phyloP scores from a whole-genome alignment of 2,329 filamentous ascomycete species.

The Xylariaceae sp. region DNA sequence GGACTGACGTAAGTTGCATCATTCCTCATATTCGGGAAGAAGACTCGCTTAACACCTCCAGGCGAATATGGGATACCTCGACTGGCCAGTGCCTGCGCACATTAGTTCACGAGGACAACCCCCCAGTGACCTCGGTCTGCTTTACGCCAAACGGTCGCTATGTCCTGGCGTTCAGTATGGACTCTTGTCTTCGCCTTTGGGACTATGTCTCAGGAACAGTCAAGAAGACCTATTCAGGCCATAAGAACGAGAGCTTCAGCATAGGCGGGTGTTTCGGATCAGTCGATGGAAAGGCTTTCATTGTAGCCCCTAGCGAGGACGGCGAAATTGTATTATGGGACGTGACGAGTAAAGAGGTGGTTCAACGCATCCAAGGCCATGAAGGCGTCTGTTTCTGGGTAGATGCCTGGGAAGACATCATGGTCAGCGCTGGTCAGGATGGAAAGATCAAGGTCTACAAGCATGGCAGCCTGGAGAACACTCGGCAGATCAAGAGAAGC shows the following conservation, averaged over 20 bases:
- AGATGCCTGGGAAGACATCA: slow-evolving; percentile 52
- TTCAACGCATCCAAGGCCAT: slow-evolving; percentile 60
- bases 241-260: slow-evolving; percentile 78
- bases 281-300: slow-evolving; percentile 54
- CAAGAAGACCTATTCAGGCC: slow-evolving; percentile 96
- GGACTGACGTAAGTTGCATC: slow-evolving; percentile 66
- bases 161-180: slow-evolving; percentile 86
- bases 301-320: slow-evolving; percentile 83
- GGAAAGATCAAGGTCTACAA: slow-evolving; percentile 49
- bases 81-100: slow-evolving; percentile 95
- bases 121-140: slow-evolving; percentile 79
- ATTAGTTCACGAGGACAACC: slow-evolving; percentile 93
- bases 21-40: background rate
- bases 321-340: slow-evolving; percentile 87
- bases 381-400: slow-evolving; percentile 63
- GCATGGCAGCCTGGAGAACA: slow-evolving; percentile 16
- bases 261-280: slow-evolving; percentile 80
- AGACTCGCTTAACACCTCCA: slow-evolving; percentile 26
- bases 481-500: slow-evolving; percentile 11
- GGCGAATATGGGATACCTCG: slow-evolving; percentile 89
- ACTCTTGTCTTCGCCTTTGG: slow-evolving; percentile 88
- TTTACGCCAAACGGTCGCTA: slow-evolving; percentile 94
- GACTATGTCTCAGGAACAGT: slow-evolving; percentile 88
- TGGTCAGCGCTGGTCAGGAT: slow-evolving; percentile 57
- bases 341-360: slow-evolving; percentile 74